phyloP scores from a whole-genome alignment of 2,329 filamentous ascomycete species.

The Aspergillus glaucus region DNA sequence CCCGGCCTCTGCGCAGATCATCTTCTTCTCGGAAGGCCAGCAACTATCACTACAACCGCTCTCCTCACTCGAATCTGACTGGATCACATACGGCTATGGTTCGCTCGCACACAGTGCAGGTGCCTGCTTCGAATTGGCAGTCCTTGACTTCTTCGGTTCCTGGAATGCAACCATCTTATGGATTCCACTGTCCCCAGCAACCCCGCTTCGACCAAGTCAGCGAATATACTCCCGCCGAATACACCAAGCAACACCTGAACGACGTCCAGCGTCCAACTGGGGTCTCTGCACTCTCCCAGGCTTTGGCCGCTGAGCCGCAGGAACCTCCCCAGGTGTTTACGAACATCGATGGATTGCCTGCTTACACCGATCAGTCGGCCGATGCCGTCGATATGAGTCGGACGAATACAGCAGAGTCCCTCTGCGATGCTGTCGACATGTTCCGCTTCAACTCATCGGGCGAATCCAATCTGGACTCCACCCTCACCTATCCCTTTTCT shows the following conservation, averaged over 20 bases:
- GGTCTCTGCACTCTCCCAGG: slow-evolving; percentile 19
- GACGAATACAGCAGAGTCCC: slow-evolving; percentile 40
- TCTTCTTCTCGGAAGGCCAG: slow-evolving; percentile 19
- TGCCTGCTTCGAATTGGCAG: slow-evolving; percentile 26
- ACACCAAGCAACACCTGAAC: slow-evolving; percentile 32
- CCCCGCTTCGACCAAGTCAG: slow-evolving; percentile 30
- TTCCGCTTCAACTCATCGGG: slow-evolving; percentile 39
- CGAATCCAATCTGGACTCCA: slow-evolving; percentile 27
- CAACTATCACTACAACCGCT: slow-evolving; percentile 17
- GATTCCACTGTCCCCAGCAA: slow-evolving; percentile 20
- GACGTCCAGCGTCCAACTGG: slow-evolving; percentile 18
- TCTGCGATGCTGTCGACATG: slow-evolving; percentile 39
- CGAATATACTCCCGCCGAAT: slow-evolving; percentile 39
- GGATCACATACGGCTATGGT: slow-evolving; percentile 28
- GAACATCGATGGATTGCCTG: slow-evolving; percentile 13
- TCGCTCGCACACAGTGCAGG: slow-evolving; percentile 35
- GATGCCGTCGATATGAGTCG: slow-evolving; percentile 39
- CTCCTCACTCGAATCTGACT: slow-evolving; percentile 15
- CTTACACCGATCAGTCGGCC: slow-evolving; percentile 19
- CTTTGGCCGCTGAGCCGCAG: slow-evolving; percentile 19
- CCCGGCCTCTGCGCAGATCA: not conserved
- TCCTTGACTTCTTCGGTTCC: slow-evolving; percentile 16
- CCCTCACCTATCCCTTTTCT: slow-evolving; percentile 22
- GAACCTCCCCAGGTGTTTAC: slow-evolving; percentile 10
- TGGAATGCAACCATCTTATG: slow-evolving; percentile 27